These are phyloP conservation scores for Lachnellula cervina DNA, from an alignment of 2,329 filamentous ascomycete species.

Conservation along the genomic window DNA sequence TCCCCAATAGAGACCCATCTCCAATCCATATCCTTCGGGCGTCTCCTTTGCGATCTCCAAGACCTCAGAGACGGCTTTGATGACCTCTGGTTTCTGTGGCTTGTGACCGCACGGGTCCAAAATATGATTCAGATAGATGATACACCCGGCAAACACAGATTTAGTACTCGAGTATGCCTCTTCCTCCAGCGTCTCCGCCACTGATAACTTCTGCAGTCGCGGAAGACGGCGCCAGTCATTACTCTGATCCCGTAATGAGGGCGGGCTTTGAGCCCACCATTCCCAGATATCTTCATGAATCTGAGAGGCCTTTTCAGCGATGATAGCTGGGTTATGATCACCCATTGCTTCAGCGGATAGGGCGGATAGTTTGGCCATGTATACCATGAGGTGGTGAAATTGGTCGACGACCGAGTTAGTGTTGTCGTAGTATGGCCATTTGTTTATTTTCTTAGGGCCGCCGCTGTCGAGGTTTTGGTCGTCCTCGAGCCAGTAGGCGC, in stretches of 20 bases:
- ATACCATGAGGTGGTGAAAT: conserved; percentile 28
- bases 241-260: conserved; percentile 23
- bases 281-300: conserved; percentile 19
- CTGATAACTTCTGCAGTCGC: conserved; percentile 24
- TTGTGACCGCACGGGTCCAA: conserved; percentile 22
- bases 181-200: conserved; percentile 27
- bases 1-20: conserved; percentile 31
- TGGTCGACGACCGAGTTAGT: conserved; percentile 22
- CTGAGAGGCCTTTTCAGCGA: conserved; percentile 13
- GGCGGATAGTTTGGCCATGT: conserved; percentile 27
- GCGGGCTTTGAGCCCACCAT: conserved; percentile 27
- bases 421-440: conserved; percentile 30
- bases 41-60: conserved; percentile 28
- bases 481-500: conserved; percentile 29
- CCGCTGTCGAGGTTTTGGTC: conserved; percentile 1
- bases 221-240: conserved; percentile 26
- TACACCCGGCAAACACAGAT: conserved; percentile 25
- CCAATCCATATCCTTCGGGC: conserved; percentile 28
- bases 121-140: conserved; percentile 29
- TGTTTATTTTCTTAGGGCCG: neutral
- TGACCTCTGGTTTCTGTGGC: conserved; percentile 20
- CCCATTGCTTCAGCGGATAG: conserved; percentile 27
- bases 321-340: conserved; percentile 14
- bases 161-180: conserved; percentile 29
- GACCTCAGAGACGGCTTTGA: conserved; percentile 23